These are phyloP conservation scores for Melanomma pulvis-pyrius DNA, from an alignment of 495 filamentous ascomycete genomes.

Conservation along the genomic window DNA sequence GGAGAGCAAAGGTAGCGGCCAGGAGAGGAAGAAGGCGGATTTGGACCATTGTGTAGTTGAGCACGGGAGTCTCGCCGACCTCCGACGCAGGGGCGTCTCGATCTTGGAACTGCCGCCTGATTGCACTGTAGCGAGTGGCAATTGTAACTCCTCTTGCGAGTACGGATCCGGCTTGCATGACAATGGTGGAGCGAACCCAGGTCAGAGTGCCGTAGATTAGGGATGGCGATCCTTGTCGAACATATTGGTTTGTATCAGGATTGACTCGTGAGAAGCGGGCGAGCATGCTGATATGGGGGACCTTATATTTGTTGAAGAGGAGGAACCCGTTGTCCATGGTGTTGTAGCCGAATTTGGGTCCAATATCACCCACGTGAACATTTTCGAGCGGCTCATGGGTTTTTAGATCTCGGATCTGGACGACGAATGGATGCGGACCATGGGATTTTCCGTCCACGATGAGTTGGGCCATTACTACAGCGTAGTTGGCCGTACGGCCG, in stretches of 20 bases:
- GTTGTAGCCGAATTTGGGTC: conserved; percentile 72
- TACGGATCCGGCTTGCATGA: conserved; percentile 65
- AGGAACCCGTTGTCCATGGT: conserved; percentile 80
- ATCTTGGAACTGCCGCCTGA: conserved; percentile 72
- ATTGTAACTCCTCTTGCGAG: conserved; percentile 77
- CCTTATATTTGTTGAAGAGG: conserved; percentile 69
- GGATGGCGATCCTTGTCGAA: conserved; percentile 63
- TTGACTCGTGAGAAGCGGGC: conserved; percentile 64
- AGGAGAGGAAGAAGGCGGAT: conserved; percentile 68
- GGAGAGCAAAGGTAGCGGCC: conserved; percentile 73
- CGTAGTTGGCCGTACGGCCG: conserved; percentile 72
- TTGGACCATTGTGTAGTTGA: conserved; percentile 80
- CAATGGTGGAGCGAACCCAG: conserved; percentile 72
- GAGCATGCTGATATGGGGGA: conserved; percentile 71
- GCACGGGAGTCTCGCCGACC: conserved; percentile 66
- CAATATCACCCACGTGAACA: conserved; percentile 72
- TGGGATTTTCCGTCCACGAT: conserved; percentile 63
- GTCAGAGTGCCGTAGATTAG: conserved; percentile 74
- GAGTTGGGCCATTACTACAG: conserved; percentile 74
- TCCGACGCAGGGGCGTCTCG: conserved; percentile 56
- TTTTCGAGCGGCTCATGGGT: conserved; percentile 72
- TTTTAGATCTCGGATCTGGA: conserved; percentile 70
- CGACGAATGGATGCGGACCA: conserved; percentile 76
- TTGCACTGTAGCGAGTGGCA: conserved; percentile 68
- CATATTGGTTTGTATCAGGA: conserved; percentile 62